Conservation (phyloP, 176 grass and related monocot genomes). For the Cenchrus purpureus region DNA sequence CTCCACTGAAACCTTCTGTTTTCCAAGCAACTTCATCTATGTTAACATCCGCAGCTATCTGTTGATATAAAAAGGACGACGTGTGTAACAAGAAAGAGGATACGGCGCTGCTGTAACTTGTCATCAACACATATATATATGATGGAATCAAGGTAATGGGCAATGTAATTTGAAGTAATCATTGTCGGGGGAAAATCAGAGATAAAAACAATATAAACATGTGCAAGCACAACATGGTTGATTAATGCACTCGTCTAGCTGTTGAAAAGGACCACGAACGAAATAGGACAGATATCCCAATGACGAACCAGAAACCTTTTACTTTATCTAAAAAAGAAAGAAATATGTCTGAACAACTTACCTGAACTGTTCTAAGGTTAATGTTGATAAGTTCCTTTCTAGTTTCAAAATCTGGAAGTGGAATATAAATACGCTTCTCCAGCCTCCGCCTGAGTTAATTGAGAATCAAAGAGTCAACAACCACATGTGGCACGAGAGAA, state of each 20-base stretch:
- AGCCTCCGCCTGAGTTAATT: conserved; percentile 79
- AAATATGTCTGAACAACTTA: conserved; percentile 33
- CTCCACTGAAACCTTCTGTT: conserved; percentile 91
- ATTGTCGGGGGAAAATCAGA: conserved; percentile 4
- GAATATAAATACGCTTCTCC: conserved; percentile 98
- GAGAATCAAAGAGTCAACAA: conserved; percentile 29
- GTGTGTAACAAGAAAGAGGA: neutral
- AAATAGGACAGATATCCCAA: neutral
- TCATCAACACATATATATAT: neutral
- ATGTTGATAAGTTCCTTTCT: conserved; percentile 97
- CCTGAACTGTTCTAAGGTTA: conserved; percentile 96
- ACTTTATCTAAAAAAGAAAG: neutral
- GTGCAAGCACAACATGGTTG: neutral
- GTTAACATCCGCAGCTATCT: conserved; percentile 78
- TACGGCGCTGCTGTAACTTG: conserved; percentile 2
- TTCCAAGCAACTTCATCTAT: conserved; percentile 74
- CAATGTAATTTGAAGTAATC: neutral
- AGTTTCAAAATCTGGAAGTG: conserved; percentile 94
- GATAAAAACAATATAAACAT: conserved; percentile 14
- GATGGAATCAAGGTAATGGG: neutral
- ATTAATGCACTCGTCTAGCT: neutral
- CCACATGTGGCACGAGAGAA: no score
- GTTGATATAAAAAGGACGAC: conserved; percentile 3
- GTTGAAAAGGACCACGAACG: neutral
- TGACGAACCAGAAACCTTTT: no score